Conservation (phyloP, 371 early-diverging fungal species). For the Mortierella sp. region DNA sequence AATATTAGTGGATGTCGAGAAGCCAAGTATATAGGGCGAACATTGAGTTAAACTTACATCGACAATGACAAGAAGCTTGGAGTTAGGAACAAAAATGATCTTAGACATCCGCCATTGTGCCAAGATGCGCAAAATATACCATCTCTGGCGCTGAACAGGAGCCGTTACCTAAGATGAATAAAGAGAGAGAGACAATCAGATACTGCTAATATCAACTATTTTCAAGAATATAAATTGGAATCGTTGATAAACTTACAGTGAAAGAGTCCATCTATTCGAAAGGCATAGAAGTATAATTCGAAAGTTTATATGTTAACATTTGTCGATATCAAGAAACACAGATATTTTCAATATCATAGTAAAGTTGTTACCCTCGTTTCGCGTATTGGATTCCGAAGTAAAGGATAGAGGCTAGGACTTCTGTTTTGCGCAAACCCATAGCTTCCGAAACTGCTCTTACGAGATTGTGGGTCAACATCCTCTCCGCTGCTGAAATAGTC, state of each 20-base stretch:
- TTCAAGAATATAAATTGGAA: too few relatives aligned
- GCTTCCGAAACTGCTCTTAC: constrained; percentile 28
- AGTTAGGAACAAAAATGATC: constrained; percentile 45
- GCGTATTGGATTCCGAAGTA: constrained; percentile 9
- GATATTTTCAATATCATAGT: too few relatives aligned
- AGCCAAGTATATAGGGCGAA: background rate
- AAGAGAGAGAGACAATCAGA: background rate
- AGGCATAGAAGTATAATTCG: background rate
- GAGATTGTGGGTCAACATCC: constrained; percentile 13
- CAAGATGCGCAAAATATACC: constrained; percentile 46
- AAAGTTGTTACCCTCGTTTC: constrained; percentile 28
- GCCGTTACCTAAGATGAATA: constrained; percentile 18
- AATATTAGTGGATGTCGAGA: too few relatives aligned
- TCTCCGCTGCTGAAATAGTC: background rate
- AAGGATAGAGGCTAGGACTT: constrained; percentile 20
- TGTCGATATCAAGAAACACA: too few relatives aligned
- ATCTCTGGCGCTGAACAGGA: constrained; percentile 45
- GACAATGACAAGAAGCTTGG: constrained; percentile 47
- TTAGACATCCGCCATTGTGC: constrained; percentile 52
- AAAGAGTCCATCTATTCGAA: constrained; percentile 40
- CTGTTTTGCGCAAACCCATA: background rate
- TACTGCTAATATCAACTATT: too few relatives aligned
- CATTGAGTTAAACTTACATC: constrained; percentile 30
- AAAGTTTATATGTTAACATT: background rate
- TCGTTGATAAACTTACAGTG: constrained; percentile 9